phyloP scores from a whole-genome alignment of 164 flowering plant genomes.

The Chimonanthus salicifolius region DNA sequence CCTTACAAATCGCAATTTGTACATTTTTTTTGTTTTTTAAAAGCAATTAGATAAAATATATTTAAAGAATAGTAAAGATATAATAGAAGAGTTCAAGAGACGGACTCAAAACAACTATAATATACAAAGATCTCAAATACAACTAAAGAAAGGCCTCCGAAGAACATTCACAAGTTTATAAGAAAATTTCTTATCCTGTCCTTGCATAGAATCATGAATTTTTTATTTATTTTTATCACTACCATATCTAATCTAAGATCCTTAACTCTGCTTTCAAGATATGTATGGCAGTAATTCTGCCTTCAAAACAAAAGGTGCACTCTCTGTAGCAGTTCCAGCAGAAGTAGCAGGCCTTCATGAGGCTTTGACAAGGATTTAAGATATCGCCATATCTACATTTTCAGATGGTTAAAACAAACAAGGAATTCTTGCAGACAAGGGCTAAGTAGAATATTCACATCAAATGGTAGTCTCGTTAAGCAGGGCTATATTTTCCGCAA shows the following conservation, averaged over 20 bases:
- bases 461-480: conserved; percentile 33
- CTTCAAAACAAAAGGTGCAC: conserved; percentile 35
- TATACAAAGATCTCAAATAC: too few species aligned
- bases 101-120: too few species aligned
- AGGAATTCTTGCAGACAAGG: conserved; percentile 35
- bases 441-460: conserved; percentile 32
- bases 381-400: conserved; percentile 42
- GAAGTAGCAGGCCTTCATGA: conserved; percentile 33
- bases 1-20: too few species aligned
- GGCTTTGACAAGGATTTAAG: conserved; percentile 31
- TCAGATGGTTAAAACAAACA: conserved; percentile 33
- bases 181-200: too few species aligned
- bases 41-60: too few species aligned
- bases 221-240: too few species aligned
- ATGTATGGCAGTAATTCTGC: conserved; percentile 41
- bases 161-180: too few species aligned
- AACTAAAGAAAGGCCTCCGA: too few species aligned
- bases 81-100: too few species aligned
- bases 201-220: too few species aligned
- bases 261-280: conserved; percentile 23
- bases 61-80: too few species aligned
- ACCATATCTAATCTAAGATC: neutral
- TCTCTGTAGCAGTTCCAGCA: conserved; percentile 58
- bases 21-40: too few species aligned
- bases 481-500: conserved; percentile 35